Base-by-base conservation (phyloP, 2,329 filamentous ascomycete species). In the Aspergillus glaucus region DNA sequence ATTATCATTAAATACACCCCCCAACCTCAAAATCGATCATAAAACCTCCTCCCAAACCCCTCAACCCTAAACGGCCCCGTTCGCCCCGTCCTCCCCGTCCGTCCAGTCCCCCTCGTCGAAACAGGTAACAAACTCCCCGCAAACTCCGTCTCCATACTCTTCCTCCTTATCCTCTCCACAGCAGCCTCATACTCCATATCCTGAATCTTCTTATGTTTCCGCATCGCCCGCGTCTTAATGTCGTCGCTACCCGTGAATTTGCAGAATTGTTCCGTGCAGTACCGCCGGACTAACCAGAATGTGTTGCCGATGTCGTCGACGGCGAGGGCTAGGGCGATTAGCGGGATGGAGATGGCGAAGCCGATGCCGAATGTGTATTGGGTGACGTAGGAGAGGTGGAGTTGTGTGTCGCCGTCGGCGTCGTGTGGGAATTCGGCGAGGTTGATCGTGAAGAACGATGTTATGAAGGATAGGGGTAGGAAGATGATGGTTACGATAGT, bases 401-500 rank as follows among this genome's bases (percentile, higher is more conserved):
- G 63, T 4, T 64, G 58, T 24, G 65, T 63, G 52, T 55, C 55
- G 17, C 54, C 65, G 49, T 49, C 62, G 46, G 43, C 50, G 12
- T 55, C 52, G 14, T 64, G 66, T 0, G 74, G 74, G 48, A 78
- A 79, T 47, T 78, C 71, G 6, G 65, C 56, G 46, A 81, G 66
- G 48, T 79, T 76, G 57, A 81, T 77, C 1, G 77, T 74, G 58
- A 81, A 81, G 47, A 81, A 70, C 0, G 75, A 73, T 0, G 77
- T 72, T 49, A 81, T 79, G 61, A 81, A 81, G 1, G 72, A 76
- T 3, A 80, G 54, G 0, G 79, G 78, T 0, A 80, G 64, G 60
- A 81, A 81, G 22, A 81, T 70, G 49, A 80, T 79, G 0, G 79
- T 81, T 2, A 80, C 78, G 42, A 81, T 75, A 3, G 79, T 81